Evolutionary conservation across 2,329 filamentous ascomycete species (phyloP), one percentile per base, ranked within the genome.

Genomic region (Sarocladium strictum): DNA sequence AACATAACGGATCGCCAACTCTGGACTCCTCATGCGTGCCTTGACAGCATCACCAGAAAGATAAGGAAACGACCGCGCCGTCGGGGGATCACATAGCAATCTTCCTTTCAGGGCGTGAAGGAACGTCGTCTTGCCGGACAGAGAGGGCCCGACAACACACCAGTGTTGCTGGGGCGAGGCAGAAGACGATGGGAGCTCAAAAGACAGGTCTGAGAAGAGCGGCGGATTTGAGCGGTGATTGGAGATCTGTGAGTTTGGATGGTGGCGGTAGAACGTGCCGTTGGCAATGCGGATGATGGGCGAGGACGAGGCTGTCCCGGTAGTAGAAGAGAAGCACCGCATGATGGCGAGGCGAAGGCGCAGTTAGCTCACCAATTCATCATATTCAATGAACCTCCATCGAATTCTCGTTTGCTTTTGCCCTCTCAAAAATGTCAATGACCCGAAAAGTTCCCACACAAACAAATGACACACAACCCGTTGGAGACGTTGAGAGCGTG

Each of bases 81-180:
- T 79, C 0, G 91, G 86, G 3, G 93, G 93, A 6, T 88, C 74
- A 65, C 84, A 88, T 29, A 96, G 73, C 60, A 92, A 79, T 56
- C 86, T 80, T 9, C 92, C 93, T 29, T 85, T 78, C 10, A 97
- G 75, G 19, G 93, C 74, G 57, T 96, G 83, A 3, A 97, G 77
- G 55, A 99, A 85, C 0, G 87, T 87, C 1, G 91, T 95, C 67
- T 93, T 89, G 1, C 89, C 89, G 1, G 85, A 81, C 1, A 87
- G 81, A 0, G 88, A 91, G 0, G 90, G 84, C 0, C 90, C 91
- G 24, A 97, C 77, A 37, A 99, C 76, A 37, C 89, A 88, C 92
- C 92, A 97, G 66, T 90, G 83, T 60, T 87, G 79, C 21, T 40
- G 32, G 14, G 71, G 67, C 3, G 66, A 66, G 0, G 70, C 60